Conservation (phyloP, 2,329 filamentous ascomycete genomes). For the Plenodomus biglobosus region DNA sequence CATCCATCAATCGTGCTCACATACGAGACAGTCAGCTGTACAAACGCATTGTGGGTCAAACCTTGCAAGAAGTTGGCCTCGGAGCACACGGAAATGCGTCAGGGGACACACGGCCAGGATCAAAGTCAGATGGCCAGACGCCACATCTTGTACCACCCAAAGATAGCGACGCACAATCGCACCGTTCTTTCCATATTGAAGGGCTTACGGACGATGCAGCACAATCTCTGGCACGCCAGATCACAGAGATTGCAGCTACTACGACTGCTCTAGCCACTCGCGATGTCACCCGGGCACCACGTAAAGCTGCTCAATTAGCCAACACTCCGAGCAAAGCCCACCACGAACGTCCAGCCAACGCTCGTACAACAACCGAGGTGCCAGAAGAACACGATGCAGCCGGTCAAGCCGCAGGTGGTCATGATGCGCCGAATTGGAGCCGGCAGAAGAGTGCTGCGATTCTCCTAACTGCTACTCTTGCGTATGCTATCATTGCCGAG, state of each 20-base stretch:
- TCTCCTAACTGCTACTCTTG: constrained; percentile 80
- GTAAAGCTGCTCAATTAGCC: constrained; percentile 52
- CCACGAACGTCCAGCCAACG: constrained; percentile 42
- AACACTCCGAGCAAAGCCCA: constrained; percentile 39
- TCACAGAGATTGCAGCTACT: constrained; percentile 91
- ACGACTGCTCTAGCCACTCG: constrained; percentile 84
- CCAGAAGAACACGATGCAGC: constrained; percentile 49
- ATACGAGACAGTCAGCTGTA: constrained; percentile 88
- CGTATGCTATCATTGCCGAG: constrained; percentile 97
- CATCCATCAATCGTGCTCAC: constrained; percentile 51
- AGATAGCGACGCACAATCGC: constrained; percentile 41
- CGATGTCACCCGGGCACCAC: constrained; percentile 63
- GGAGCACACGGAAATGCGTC: constrained; percentile 54
- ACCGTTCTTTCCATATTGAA: constrained; percentile 55
- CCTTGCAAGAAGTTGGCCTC: constrained; percentile 79
- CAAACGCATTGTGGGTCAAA: constrained; percentile 89
- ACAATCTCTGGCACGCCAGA: constrained; percentile 75
- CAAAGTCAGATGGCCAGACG: constrained; percentile 31
- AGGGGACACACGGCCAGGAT: constrained; percentile 37
- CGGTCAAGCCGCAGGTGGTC: constrained; percentile 60
- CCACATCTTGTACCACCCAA: constrained; percentile 43
- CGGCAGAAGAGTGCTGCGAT: constrained; percentile 87
- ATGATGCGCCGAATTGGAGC: constrained; percentile 99
- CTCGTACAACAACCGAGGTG: constrained; percentile 49
- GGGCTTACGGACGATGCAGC: constrained; percentile 83